These are phyloP conservation scores for Seminavis robusta DNA, from an alignment of 108 stramenopile species.

Conservation along the genomic window DNA sequence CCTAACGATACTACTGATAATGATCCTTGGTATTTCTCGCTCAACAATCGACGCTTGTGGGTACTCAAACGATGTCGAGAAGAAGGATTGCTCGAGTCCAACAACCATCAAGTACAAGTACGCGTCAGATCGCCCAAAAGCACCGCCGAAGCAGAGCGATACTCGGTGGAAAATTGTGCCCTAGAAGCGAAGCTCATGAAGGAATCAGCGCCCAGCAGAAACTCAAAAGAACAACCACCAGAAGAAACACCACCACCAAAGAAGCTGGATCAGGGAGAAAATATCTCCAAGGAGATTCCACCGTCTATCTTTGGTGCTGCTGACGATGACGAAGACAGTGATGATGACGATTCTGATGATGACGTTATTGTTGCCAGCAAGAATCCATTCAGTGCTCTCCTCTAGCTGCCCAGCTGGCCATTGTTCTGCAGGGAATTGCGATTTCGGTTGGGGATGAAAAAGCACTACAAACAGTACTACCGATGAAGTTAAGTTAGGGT, in stretches of 20 bases:
- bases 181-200: constrained; percentile 69
- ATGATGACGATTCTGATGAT: no score
- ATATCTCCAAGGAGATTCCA: background rate
- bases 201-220: no score
- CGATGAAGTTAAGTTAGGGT: no score
- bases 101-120: constrained; percentile 48
- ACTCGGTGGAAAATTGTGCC: constrained; percentile 71
- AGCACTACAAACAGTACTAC: no score
- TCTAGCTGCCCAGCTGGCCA: no score
- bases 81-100: constrained; percentile 51
- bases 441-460: no score
- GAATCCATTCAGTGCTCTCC: no score
- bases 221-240: background rate
- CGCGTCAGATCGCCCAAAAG: constrained; percentile 69
- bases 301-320: background rate
- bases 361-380: no score
- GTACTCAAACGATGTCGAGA: constrained; percentile 82
- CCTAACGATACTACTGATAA: constrained; percentile 42
- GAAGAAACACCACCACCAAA: background rate
- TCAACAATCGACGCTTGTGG: constrained; percentile 91
- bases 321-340: background rate
- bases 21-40: constrained; percentile 84
- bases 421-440: no score
- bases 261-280: background rate
- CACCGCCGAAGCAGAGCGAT: constrained; percentile 52